phyloP scores from a whole-genome alignment of 192 early-diverging fungal genomes.

The Cetraspora pellucida region DNA sequence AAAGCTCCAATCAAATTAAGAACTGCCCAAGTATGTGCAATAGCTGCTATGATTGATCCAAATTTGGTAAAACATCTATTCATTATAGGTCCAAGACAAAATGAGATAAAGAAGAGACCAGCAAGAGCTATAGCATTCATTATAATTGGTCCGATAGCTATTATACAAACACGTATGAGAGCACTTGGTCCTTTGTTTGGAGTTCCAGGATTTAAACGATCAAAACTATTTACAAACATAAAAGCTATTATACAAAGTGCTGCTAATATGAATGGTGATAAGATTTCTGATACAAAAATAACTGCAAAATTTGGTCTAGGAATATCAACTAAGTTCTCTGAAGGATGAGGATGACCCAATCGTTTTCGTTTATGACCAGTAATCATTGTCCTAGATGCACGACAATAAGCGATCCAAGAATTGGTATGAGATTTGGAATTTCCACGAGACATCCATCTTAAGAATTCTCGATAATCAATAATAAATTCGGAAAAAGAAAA shows the following conservation, averaged over 20 bases:
- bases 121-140: constrained; percentile 69
- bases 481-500: constrained; percentile 80
- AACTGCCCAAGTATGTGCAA: constrained; percentile 66
- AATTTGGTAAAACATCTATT: constrained; percentile 68
- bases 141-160: constrained; percentile 70
- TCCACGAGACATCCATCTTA: constrained; percentile 82
- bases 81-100: constrained; percentile 63
- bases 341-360: constrained; percentile 68
- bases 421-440: constrained; percentile 74
- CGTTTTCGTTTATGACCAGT: constrained; percentile 80
- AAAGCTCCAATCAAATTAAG: constrained; percentile 64
- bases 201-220: constrained; percentile 33
- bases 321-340: constrained; percentile 58
- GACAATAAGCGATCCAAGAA: constrained; percentile 81
- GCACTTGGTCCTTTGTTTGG: constrained; percentile 45
- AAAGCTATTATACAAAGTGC: constrained; percentile 63
- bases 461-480: constrained; percentile 78
- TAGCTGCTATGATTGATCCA: constrained; percentile 69
- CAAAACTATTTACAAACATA: constrained; percentile 68
- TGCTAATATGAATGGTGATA: constrained; percentile 68
- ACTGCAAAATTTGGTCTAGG: constrained; percentile 68
- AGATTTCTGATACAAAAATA: constrained; percentile 72
- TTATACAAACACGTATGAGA: constrained; percentile 61
- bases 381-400: constrained; percentile 68
- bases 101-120: constrained; percentile 65